Evolutionary conservation across 1,284 basidiomycete species (phyloP).

Genomic region (Ganoderma boninense): DNA sequence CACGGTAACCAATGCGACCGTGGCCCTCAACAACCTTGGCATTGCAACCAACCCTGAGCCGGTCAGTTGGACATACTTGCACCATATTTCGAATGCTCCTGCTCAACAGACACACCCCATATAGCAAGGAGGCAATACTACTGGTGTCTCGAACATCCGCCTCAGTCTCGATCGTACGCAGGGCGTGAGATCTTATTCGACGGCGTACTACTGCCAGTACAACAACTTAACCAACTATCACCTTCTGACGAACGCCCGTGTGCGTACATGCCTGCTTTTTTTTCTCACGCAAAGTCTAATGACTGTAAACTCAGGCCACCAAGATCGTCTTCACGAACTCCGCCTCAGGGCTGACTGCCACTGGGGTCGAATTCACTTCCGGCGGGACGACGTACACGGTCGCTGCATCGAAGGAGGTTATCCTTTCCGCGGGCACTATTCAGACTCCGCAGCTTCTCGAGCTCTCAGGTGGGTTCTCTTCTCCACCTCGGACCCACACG

Average conservation of each 20-base stretch:
- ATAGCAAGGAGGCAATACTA: constrained; percentile 13
- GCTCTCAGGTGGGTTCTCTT: constrained; percentile 29
- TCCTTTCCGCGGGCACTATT: constrained; percentile 29
- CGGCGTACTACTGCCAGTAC: constrained; percentile 4
- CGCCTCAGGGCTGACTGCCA: constrained; percentile 58
- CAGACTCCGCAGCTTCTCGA: constrained; percentile 37
- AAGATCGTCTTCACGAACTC: constrained; percentile 6
- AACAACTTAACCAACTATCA: not conserved
- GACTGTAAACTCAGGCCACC: not conserved
- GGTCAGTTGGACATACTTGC: too few species aligned
- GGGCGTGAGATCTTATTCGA: constrained; percentile 7
- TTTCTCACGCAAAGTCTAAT: not conserved
- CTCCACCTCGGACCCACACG: not conserved
- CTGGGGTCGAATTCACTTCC: constrained; percentile 31
- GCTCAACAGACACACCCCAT: not conserved
- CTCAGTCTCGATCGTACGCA: not conserved
- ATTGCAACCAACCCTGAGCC: constrained; percentile 8
- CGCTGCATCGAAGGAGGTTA: constrained; percentile 29
- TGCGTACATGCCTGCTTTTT: not conserved
- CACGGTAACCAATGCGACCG: not conserved
- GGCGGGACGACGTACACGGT: constrained; percentile 15
- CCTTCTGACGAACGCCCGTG: constrained; percentile 6
- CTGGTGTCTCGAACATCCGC: constrained; percentile 10
- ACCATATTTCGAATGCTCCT: too few species aligned
- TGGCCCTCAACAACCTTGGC: constrained; percentile 8